These are phyloP conservation scores for Aspergillus egyptiacus DNA, from an alignment of 495 filamentous ascomycete genomes.

Conservation along the genomic window DNA sequence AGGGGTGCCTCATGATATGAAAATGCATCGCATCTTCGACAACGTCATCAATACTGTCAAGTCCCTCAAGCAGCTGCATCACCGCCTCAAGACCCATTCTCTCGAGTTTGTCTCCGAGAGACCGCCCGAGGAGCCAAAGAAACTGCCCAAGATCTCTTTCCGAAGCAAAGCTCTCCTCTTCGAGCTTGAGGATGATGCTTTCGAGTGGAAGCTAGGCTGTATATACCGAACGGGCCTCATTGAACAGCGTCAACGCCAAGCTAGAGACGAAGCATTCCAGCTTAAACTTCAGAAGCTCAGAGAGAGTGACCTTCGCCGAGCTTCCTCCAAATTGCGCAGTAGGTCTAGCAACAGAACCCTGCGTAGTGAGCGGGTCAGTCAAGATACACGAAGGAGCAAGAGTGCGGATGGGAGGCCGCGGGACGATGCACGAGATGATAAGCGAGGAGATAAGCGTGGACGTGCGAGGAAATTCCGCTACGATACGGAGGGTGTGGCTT, in stretches of 20 bases:
- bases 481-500: slow-evolving; percentile 66
- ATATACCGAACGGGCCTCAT: slow-evolving; percentile 85
- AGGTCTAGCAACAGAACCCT: slow-evolving; percentile 44
- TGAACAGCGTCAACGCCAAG: slow-evolving; percentile 83
- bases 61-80: slow-evolving; percentile 79
- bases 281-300: slow-evolving; percentile 82
- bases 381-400: slow-evolving; percentile 47
- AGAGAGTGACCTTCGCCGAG: slow-evolving; percentile 51
- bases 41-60: slow-evolving; percentile 87
- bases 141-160: slow-evolving; percentile 75
- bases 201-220: slow-evolving; percentile 91
- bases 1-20: slow-evolving; percentile 89
- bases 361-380: slow-evolving; percentile 40
- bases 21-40: slow-evolving; percentile 85
- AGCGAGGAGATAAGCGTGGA: slow-evolving; percentile 21
- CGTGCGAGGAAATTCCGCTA: slow-evolving; percentile 59
- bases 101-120: slow-evolving; percentile 83
- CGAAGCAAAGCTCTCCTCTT: slow-evolving; percentile 77
- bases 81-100: slow-evolving; percentile 80
- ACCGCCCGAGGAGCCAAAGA: slow-evolving; percentile 74
- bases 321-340: slow-evolving; percentile 46
- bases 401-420: slow-evolving; percentile 44
- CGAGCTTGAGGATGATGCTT: slow-evolving; percentile 90
- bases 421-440: slow-evolving; percentile 21
- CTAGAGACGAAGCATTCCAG: slow-evolving; percentile 82